Evolutionary conservation across 2,329 filamentous ascomycete species (phyloP).

Genomic region (Alternaria viburni): DNA sequence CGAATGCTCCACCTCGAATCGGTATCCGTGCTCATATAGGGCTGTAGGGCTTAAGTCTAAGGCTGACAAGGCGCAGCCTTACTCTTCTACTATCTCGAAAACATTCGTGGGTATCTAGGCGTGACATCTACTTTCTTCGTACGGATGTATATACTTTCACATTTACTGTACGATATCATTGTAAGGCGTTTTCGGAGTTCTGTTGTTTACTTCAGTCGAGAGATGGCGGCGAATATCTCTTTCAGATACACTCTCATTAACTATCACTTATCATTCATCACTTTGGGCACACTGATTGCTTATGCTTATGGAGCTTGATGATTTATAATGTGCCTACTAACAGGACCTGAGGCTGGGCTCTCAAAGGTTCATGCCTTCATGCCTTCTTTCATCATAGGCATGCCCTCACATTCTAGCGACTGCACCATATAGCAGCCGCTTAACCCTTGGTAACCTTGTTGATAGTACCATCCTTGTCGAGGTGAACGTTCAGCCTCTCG

Average conservation of each 20-base stretch:
- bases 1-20: background rate
- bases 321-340: background rate
- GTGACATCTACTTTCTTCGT: background rate
- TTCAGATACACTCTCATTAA: background rate
- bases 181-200: background rate
- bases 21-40: conserved; percentile 10
- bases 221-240: background rate
- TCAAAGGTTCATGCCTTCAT: background rate
- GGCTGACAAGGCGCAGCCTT: background rate
- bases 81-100: background rate
- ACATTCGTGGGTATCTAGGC: background rate
- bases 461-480: conserved; percentile 56
- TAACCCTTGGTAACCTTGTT: conserved; percentile 57
- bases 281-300: background rate
- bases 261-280: background rate
- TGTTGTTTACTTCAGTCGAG: too few species aligned
- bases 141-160: background rate
- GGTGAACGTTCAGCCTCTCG: conserved; percentile 58
- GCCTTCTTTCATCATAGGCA: background rate
- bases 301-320: background rate
- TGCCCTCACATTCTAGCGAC: background rate
- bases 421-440: background rate
- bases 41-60: background rate
- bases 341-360: background rate
- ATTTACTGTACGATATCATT: background rate